Base-by-base conservation (phyloP, 2,329 filamentous ascomycete genomes). In the Phialophora macrospora region DNA sequence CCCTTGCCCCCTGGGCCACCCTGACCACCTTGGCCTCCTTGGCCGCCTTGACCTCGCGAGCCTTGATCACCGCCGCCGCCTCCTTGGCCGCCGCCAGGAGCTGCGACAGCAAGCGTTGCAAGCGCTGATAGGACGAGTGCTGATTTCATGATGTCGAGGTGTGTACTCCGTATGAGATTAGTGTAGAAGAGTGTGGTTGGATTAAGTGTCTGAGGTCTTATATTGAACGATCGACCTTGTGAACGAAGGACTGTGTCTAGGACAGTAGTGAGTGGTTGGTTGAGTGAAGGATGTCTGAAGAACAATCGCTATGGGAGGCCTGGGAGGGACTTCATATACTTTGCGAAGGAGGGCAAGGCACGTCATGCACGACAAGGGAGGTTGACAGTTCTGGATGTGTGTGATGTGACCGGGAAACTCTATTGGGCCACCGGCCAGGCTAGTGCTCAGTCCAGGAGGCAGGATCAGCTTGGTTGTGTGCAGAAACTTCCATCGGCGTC, bases 101-200 rank as follows among this genome's bases (percentile, higher is more conserved):
- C 59, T 28, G 71, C 71, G 62, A 67, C 65, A 46, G 63, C 68
- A 44, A 72, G 28, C 20, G 70, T 49, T 4, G 67, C 69, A 34
- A 71, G 61, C 41, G 68, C 70, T 8, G 52, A 55, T 14, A 70
- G 63, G 46, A 70, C 41, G 54, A 71, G 34, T 46, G 68, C 51
- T 24, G 69, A 62, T 58, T 67, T 67, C 71, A 72, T 72, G 32
- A 41, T 72, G 67, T 55, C 20, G 57, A 32, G 28, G 14, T 44
- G 38, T 44, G 38, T n/a, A 44, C 17, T 44, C 38, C 38, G 38
- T 46, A 34, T 57, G 58, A 56, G 55, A 62, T 55, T 62, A 64
- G 20, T 55, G 30, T 51, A 28, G 8, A 51, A 14, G 8, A 51
- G 12, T 62, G 56, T 28, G 48, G 48, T 52, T 51, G 57, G 60